Base-by-base conservation (phyloP, 495 filamentous ascomycete genomes). In the Talaromyces proteolyticus region DNA sequence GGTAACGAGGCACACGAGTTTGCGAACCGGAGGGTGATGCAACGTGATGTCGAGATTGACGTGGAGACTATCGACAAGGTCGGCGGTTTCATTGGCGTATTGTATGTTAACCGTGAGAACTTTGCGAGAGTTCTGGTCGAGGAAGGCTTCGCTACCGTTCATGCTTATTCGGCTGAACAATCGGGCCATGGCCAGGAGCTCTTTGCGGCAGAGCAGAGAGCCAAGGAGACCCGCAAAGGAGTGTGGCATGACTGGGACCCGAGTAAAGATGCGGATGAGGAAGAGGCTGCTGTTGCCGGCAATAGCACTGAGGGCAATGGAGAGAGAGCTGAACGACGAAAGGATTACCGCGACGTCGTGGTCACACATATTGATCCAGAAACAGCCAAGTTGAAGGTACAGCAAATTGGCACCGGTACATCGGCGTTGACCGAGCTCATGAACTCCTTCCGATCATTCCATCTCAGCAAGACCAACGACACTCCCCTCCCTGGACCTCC, bases 161-260 rank as follows among this genome's bases (percentile, higher is more conserved):
- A 97, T 62, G 78, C 81, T 46, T 97, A 96, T 72, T 96, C 92
- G 19, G 94, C 93, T 3, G 91, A 97, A 70, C 93, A 95, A 72
- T 86, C 89, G 10, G 93, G 90, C 44, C 89, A 96, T 59, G 85
- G 85, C 22, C 82, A 73, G 40, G 94, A 96, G 65, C 85, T 96
- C 26, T 75, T 89, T 56, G 88, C 89, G 3, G 94, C 94, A 1
- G 87, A 97, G 66, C 69, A 89, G 65, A 80, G 75, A 46, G 94
- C 94, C 6, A 97, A 97, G 70, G 85, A 91, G 44, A 86, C 75
- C 16, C 77, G 81, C 29, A 96, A 91, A 71, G 89, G 87, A 41
- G 56, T 96, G 52, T 99, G 94, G 94, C 83, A 88, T 39, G 84
- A 95, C 72, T 96, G 86, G 80, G 89, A 96, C 62, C 94, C 94